phyloP scores from a whole-genome alignment of 176 grass and related monocot genomes.

The Phoenix roebelenii region DNA sequence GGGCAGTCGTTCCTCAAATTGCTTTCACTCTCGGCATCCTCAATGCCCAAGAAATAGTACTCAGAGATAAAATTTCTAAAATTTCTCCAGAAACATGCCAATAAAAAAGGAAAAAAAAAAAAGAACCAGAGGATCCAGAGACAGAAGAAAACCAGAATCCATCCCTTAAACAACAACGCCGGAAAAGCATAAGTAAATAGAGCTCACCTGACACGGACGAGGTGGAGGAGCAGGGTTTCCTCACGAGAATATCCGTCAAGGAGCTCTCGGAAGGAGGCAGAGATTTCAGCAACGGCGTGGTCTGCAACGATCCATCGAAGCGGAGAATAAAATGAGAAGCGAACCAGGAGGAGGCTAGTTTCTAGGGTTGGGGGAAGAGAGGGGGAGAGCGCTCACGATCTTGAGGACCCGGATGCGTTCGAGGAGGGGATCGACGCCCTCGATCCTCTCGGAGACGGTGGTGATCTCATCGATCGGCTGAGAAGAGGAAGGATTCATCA shows the following conservation, averaged over 20 bases:
- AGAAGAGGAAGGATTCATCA: not conserved
- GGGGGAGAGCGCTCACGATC: not conserved
- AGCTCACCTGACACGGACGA: slow-evolving; percentile 6
- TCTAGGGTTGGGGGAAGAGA: too few species aligned
- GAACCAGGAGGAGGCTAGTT: not conserved
- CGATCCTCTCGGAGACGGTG: slow-evolving; percentile 15
- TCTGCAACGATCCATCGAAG: slow-evolving; percentile 4
- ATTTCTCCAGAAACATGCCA: not conserved
- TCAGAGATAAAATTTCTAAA: too few species aligned
- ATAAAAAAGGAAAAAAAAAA: not conserved
- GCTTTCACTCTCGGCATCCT: too few species aligned
- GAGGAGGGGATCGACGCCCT: slow-evolving; percentile 15
- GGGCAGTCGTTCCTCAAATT: too few species aligned
- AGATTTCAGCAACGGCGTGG: slow-evolving; percentile 17
- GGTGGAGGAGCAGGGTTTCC: slow-evolving; percentile 11
- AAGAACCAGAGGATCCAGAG: not conserved
- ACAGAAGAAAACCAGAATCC: not conserved
- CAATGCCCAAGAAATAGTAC: too few species aligned
- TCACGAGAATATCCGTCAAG: slow-evolving; percentile 12
- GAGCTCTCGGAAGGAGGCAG: not conserved
- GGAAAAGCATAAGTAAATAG: not conserved
- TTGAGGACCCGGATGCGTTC: slow-evolving; percentile 14
- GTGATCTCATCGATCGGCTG: slow-evolving; percentile 26
- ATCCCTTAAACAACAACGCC: not conserved
- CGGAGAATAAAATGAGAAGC: not conserved